A percentile compares a stretch with the other conserved stretches of the same genome.
phyloP scores from a whole-genome alignment of 495 filamentous ascomycete genomes.

The Penicillium soppii region DNA sequence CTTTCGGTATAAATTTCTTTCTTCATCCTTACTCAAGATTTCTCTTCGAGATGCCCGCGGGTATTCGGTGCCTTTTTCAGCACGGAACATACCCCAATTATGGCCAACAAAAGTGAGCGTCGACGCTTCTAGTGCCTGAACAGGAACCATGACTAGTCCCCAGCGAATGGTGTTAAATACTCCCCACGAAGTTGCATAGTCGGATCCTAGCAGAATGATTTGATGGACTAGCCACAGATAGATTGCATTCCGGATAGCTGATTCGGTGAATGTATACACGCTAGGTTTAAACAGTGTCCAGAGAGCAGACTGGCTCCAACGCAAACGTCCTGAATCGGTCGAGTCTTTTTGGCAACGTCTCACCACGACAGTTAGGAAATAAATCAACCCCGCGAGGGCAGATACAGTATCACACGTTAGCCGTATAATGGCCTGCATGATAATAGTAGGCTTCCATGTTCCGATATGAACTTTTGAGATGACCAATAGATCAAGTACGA shows the following conservation, averaged over 20 bases:
- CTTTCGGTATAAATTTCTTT: background rate
- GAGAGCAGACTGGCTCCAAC: conserved; percentile 40
- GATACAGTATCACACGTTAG: conserved; percentile 60
- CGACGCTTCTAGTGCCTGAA: conserved; percentile 64
- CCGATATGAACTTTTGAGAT: conserved; percentile 47
- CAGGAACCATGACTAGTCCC: conserved; percentile 76
- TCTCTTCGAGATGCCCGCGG: conserved; percentile 31
- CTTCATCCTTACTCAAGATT: conserved; percentile 25
- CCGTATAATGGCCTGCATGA: conserved; percentile 62
- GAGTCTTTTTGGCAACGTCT: conserved; percentile 11
- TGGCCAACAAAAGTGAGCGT: conserved; percentile 67
- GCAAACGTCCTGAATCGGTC: background rate
- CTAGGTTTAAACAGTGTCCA: conserved; percentile 54
- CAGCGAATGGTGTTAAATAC: conserved; percentile 78
- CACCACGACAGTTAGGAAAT: conserved; percentile 53
- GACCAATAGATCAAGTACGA: conserved; percentile 67
- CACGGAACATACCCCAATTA: conserved; percentile 61
- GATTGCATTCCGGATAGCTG: conserved; percentile 63
- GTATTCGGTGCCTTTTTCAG: conserved; percentile 29
- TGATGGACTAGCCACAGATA: conserved; percentile 72
- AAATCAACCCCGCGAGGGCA: conserved; percentile 56
- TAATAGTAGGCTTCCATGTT: conserved; percentile 47
- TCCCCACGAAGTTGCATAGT: conserved; percentile 73
- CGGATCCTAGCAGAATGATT: conserved; percentile 59
- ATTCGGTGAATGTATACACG: conserved; percentile 60